phyloP scores from a whole-genome alignment of 1,284 basidiomycete species.

The Schizophyllum commune region DNA sequence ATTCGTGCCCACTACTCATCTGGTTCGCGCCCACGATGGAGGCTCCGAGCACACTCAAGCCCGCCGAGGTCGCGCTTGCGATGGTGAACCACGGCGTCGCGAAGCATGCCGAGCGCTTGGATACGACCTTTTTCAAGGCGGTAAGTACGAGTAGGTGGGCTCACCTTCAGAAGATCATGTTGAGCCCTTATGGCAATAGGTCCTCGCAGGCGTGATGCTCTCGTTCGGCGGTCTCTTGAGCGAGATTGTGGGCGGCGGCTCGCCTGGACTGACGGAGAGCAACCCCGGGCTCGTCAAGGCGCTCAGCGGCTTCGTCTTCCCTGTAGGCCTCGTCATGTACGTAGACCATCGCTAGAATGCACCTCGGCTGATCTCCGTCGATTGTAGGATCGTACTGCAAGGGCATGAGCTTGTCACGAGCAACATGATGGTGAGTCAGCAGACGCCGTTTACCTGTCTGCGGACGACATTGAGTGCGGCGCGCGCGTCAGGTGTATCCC shows the following conservation, averaged over 20 bases:
- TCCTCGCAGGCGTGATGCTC: slow-evolving; percentile 61
- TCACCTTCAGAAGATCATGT: not conserved
- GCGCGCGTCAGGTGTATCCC: slow-evolving; percentile 44
- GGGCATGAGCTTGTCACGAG: slow-evolving; percentile 65
- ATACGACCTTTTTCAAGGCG: slow-evolving; percentile 58
- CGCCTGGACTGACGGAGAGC: slow-evolving; percentile 35
- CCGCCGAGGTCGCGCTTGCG: slow-evolving; percentile 46
- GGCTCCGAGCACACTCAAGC: slow-evolving; percentile 47
- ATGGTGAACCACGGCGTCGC: slow-evolving; percentile 49
- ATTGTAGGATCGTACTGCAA: slow-evolving; percentile 60
- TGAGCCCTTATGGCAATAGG: slow-evolving; percentile 25
- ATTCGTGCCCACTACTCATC: not conserved
- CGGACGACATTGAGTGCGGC: not conserved
- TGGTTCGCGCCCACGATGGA: slow-evolving; percentile 16
- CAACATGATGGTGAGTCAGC: slow-evolving; percentile 57
- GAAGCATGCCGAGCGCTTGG: slow-evolving; percentile 57
- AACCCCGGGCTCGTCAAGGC: slow-evolving; percentile 66
- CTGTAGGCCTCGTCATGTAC: slow-evolving; percentile 69
- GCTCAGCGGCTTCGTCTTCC: slow-evolving; percentile 61
- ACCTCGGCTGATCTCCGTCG: not conserved
- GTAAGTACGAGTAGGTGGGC: slow-evolving; percentile 36
- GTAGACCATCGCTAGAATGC: slow-evolving; percentile 11
- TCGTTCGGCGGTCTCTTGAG: slow-evolving; percentile 66
- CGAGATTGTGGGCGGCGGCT: slow-evolving; percentile 53
- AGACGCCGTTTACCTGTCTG: not conserved